Evolutionary conservation across 495 filamentous ascomycete species (phyloP).

Genomic region (Bathelium albidoporum): DNA sequence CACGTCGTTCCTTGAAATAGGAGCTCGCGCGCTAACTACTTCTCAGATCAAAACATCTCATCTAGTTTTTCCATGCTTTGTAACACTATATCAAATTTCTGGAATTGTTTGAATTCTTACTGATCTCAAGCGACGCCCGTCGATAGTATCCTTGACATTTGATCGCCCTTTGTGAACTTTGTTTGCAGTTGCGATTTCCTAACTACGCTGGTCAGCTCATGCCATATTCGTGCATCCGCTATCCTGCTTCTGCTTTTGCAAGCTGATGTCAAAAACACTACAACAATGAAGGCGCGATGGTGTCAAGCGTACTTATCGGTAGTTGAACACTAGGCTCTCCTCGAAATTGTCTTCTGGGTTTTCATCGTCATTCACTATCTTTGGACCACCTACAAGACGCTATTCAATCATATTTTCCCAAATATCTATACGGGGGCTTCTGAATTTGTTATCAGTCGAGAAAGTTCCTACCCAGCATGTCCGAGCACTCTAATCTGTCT

Average conservation of each 20-base stretch:
- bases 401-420: not conserved
- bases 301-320: not conserved
- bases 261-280: not conserved
- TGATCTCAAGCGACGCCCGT: not conserved
- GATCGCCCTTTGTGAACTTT: not conserved
- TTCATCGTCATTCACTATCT: not conserved
- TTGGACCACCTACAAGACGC: not conserved
- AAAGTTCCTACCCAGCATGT: not conserved
- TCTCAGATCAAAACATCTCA: slow-evolving; percentile 10
- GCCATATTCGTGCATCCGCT: not conserved
- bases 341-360: not conserved
- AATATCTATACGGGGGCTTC: not conserved
- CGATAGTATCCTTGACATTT: not conserved
- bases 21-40: not conserved
- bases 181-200: not conserved
- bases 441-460: too few species aligned
- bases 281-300: not conserved
- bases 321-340: not conserved
- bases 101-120: not conserved
- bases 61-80: not conserved
- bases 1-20: not conserved
- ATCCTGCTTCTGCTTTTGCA: not conserved
- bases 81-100: not conserved
- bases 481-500: not conserved
- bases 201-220: not conserved